phyloP scores from a whole-genome alignment of 2,329 filamentous ascomycete species.

The Tricladium varicosporioides region DNA sequence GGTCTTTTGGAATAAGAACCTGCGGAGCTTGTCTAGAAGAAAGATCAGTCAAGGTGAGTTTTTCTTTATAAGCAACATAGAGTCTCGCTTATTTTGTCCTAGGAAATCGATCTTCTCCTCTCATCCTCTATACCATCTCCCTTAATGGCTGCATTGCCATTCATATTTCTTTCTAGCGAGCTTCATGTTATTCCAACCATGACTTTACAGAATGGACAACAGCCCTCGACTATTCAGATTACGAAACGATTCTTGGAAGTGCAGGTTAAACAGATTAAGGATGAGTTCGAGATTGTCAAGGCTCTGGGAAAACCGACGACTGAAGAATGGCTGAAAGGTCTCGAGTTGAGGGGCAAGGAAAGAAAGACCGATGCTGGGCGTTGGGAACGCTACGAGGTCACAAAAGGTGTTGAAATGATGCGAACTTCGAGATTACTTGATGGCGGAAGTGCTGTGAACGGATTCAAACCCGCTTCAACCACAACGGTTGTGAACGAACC shows the following conservation, averaged over 20 bases:
- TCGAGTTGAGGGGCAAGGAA: conserved; percentile 61
- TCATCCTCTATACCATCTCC: conserved; percentile 58
- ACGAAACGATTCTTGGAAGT: conserved; percentile 64
- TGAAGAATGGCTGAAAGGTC: conserved; percentile 78
- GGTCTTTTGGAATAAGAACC: conserved; percentile 66
- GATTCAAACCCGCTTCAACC: neutral
- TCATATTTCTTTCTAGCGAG: conserved; percentile 61
- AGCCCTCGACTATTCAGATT: conserved; percentile 47
- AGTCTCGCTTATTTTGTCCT: neutral
- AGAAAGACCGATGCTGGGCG: conserved; percentile 62
- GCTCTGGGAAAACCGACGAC: conserved; percentile 64
- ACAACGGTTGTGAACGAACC: neutral
- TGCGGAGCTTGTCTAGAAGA: conserved; percentile 65
- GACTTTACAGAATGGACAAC: conserved; percentile 51
- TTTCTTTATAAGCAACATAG: conserved; percentile 2
- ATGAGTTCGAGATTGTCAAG: conserved; percentile 62
- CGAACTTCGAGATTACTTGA: conserved; percentile 13
- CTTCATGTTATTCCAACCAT: conserved; percentile 58
- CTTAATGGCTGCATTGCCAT: conserved; percentile 67
- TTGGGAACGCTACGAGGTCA: conserved; percentile 56
- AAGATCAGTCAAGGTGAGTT: conserved; percentile 62
- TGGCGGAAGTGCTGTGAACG: neutral
- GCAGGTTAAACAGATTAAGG: conserved; percentile 61
- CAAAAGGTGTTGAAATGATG: conserved; percentile 26
- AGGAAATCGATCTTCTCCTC: conserved; percentile 71